Evolutionary conservation across 2,329 filamentous ascomycete species (phyloP).

Genomic region (Fusarium foetens): DNA sequence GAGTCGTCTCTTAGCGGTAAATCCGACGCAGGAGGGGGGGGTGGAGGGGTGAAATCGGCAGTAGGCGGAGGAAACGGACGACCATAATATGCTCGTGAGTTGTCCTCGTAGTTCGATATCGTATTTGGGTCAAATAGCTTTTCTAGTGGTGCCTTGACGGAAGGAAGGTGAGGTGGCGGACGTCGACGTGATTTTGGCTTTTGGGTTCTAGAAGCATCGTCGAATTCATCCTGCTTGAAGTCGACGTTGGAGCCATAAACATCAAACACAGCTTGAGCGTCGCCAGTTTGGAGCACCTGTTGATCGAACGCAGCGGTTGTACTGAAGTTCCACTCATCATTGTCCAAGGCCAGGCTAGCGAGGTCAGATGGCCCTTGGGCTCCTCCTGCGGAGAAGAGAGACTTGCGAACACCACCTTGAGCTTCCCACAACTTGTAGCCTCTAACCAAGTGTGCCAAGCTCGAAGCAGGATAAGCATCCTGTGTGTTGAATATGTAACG

Average conservation of each 20-base stretch:
- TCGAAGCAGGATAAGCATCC: conserved; percentile 70
- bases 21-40: conserved; percentile 56
- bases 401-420: conserved; percentile 75
- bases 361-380: conserved; percentile 63
- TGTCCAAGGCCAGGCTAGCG: conserved; percentile 57
- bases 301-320: conserved; percentile 73
- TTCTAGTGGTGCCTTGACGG: conserved; percentile 68
- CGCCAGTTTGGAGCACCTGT: conserved; percentile 62
- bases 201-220: conserved; percentile 62
- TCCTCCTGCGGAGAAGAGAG: conserved; percentile 69
- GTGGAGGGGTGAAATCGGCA: conserved; percentile 59
- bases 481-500: conserved; percentile 73
- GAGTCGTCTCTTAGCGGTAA: conserved; percentile 69
- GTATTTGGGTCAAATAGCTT: conserved; percentile 75
- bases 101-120: conserved; percentile 71
- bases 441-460: conserved; percentile 72
- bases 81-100: conserved; percentile 70
- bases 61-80: conserved; percentile 52
- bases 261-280: conserved; percentile 69
- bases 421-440: conserved; percentile 81
- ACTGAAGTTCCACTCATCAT: conserved; percentile 75
- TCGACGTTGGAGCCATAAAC: conserved; percentile 69
- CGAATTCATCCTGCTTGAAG: conserved; percentile 57
- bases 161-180: conserved; percentile 67
- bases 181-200: conserved; percentile 65